These are phyloP conservation scores for Hyphopichia wangnamkhiaoensis DNA, from an alignment of 1,139 yeast species.

Conservation along the genomic window DNA sequence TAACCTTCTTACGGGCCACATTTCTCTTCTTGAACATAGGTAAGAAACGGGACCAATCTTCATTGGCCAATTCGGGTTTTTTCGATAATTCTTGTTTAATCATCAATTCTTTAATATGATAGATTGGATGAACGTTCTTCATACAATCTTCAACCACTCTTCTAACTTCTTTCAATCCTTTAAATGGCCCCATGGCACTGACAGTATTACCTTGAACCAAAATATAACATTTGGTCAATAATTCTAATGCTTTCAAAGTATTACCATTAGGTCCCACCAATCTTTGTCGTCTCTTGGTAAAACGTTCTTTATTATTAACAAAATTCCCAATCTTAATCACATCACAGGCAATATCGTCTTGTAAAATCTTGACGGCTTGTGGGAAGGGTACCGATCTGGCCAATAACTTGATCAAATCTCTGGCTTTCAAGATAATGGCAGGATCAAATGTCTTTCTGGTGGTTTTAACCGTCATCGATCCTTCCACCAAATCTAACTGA, in stretches of 20 bases:
- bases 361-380: conserved; percentile 87
- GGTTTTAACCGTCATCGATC: conserved; percentile 95
- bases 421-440: conserved; percentile 86
- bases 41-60: conserved; percentile 95
- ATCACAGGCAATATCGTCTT: conserved; percentile 94
- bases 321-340: conserved; percentile 91
- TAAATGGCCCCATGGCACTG: conserved; percentile 94
- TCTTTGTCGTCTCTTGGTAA: conserved; percentile 93
- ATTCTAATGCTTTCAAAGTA: conserved; percentile 91
- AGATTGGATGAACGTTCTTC: conserved; percentile 94
- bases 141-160: conserved; percentile 97
- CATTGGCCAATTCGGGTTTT: conserved; percentile 91
- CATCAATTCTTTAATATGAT: conserved; percentile 96
- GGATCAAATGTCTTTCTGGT: conserved; percentile 96
- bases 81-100: conserved; percentile 92
- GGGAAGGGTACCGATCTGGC: conserved; percentile 98
- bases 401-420: conserved; percentile 88
- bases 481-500: conserved; percentile 88
- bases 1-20: conserved; percentile 90
- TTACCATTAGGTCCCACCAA: conserved; percentile 97
- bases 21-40: conserved; percentile 97
- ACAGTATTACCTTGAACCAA: conserved; percentile 98
- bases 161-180: conserved; percentile 88
- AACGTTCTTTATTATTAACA: conserved; percentile 88
- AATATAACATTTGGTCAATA: conserved; percentile 89